These are phyloP conservation scores for Elsinoe necatrix DNA, from an alignment of 2,329 filamentous ascomycete genomes.

Conservation along the genomic window DNA sequence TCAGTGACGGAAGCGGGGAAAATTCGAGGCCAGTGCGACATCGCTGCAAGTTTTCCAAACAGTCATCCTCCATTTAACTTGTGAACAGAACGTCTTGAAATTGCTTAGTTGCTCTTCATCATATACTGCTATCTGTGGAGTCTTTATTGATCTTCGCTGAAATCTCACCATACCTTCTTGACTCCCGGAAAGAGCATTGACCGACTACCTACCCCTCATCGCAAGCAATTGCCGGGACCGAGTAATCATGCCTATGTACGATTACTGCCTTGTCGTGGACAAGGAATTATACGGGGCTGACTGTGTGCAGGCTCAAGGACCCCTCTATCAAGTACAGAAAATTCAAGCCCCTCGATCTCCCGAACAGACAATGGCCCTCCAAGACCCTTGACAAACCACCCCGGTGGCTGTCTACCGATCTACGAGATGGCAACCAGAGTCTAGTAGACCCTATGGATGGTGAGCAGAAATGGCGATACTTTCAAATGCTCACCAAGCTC, in stretches of 20 bases:
- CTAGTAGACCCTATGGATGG: conserved; percentile 91
- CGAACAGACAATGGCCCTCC: conserved; percentile 72
- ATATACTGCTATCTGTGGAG: not conserved
- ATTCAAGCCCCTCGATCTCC: conserved; percentile 58
- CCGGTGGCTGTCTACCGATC: conserved; percentile 80
- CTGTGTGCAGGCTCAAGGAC: conserved; percentile 51
- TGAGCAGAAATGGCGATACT: conserved; percentile 91
- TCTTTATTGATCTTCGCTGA: not conserved
- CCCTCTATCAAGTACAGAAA: conserved; percentile 68
- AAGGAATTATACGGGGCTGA: not conserved
- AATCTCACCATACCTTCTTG: not conserved
- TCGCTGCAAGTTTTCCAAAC: conserved; percentile 12
- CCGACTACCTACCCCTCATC: not conserved
- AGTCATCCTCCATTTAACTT: not conserved
- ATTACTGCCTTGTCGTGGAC: not conserved
- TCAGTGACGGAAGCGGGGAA: conserved; percentile 13
- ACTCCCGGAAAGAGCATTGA: not conserved
- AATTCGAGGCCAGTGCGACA: conserved; percentile 6
- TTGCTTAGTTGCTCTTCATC: not conserved
- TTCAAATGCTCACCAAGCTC: conserved; percentile 83
- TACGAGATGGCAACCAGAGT: conserved; percentile 91
- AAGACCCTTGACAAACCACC: conserved; percentile 77
- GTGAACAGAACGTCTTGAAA: not conserved
- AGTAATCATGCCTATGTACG: conserved; percentile 19
- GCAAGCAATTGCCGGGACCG: not conserved